Base-by-base conservation (phyloP, 2,329 filamentous ascomycete genomes). In the Hypoxylon sp. region DNA sequence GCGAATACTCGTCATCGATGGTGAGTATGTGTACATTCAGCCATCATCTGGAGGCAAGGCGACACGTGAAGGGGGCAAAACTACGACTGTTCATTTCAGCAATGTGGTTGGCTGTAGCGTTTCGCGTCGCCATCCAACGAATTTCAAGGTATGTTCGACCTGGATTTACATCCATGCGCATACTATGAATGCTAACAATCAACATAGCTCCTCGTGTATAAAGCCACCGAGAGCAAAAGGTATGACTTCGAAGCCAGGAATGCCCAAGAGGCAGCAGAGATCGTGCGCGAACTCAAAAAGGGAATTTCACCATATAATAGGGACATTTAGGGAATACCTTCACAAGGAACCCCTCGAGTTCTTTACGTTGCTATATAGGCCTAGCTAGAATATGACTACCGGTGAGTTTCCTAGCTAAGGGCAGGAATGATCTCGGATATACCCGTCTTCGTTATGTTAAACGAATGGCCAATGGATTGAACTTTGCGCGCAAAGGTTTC, bases 1-100 rank as follows among this genome's bases (percentile, higher is more conserved):
- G 73, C 88, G 92, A 64, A 88, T 93, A 8, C 83, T 96, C 46
- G 89, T 92, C 51, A 93, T 97, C 71, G 93, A 95, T 74, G 92
- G 92, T 66, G 93, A 97, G 78, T 96, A 94, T 78, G 89, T 97
- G 68, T 92, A 95, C 79, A 93, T 97, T 74, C 91, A 93, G 86
- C 92, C 93, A 27, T 85, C 88, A 1, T 87, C 87, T 1, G 86
- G 86, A 8, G 89, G 90, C 39, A 92, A 92, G 76, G 87, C 88
- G 10, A 81, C 89, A 63, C 86, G 88, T 65, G 89, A 91, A 62
- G 86, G 84, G 21, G 88, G 88, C 37, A 94, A 93, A 81, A 92
- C 89, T 35, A 94, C 92, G 2, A 93, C 92, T 44, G 91, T 95
- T 52, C 92, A 94, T 74, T 94, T 95, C 77, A 91, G 89, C 75